Evolutionary conservation across 768 basidiomycete genomes (phyloP).

Genomic region (Suillus variegatus): DNA sequence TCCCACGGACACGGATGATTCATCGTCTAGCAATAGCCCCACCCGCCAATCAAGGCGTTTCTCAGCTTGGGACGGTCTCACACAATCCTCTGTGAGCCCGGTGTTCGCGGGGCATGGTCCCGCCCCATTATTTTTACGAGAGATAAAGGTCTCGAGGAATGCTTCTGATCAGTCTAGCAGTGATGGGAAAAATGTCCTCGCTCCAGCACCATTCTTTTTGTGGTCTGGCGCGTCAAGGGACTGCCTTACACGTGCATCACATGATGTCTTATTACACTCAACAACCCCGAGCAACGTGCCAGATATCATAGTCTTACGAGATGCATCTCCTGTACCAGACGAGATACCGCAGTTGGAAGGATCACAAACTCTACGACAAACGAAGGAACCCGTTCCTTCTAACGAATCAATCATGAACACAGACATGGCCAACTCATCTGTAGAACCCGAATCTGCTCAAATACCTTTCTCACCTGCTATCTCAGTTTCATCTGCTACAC

Average conservation of each 20-base stretch:
- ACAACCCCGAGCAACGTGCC: not conserved
- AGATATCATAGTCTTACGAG: not conserved
- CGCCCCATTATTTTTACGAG: conserved; percentile 16
- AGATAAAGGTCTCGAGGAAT: conserved; percentile 8
- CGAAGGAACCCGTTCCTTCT: conserved; percentile 12
- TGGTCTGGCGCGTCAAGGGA: conserved; percentile 15
- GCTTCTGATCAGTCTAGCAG: not conserved
- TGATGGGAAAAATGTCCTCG: conserved; percentile 12
- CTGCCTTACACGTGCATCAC: conserved; percentile 7
- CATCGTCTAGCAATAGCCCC: conserved; percentile 28
- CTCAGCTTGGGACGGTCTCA: conserved; percentile 24
- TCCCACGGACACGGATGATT: conserved; percentile 32
- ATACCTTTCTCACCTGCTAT: conserved; percentile 3
- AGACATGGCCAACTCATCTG: not conserved
- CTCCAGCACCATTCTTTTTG: conserved; percentile 19
- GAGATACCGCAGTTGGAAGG: not conserved
- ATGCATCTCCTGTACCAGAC: not conserved
- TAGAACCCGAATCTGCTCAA: conserved; percentile 5
- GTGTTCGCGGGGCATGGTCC: conserved; percentile 16
- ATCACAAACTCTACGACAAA: conserved; percentile 19
- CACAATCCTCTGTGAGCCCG: conserved; percentile 9
- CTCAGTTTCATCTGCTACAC: not conserved
- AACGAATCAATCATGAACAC: conserved; percentile 13
- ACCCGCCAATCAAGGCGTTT: conserved; percentile 20
- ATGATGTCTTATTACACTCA: not conserved